Base-by-base conservation (phyloP, 164 flowering plant species). In the Annona cherimola region DNA sequence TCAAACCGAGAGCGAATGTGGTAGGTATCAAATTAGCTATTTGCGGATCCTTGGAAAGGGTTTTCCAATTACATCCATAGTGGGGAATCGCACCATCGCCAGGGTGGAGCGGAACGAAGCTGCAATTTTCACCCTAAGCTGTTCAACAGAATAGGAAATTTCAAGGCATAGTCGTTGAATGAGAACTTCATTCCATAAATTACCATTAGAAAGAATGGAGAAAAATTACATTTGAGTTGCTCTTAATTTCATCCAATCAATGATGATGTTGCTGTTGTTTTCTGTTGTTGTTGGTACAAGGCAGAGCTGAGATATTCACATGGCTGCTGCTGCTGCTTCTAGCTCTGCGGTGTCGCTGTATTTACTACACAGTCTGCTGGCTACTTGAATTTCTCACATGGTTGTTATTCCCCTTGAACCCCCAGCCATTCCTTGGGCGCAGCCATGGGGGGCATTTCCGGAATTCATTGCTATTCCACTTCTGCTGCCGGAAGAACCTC, bases 401-500 rank as follows among this genome's bases (percentile, higher is more conserved):
- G 62, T 82, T 83, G 79, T 76, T 76, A 26, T 26, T 26, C 59
- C 80, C 85, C 42, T 66, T 72, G 63, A 9, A 69, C 14, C 84
- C 86, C 84, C 80, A 75, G 45, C 77, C 76, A 74, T 74, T 80
- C 79, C 83, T 77, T 8, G 35, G 79, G 73, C 85, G 69, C 89
- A 89, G 79, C 35, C 92, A 94, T 40, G 88, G 87, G 2, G 74
- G 69, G 20, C 64, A 1, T 40, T 76, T 80, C 16, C 75, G 42
- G 68, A 7, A 14, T 9, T 35, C 67, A 19, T 63, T 67, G 20
- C 75, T 76, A 67, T 83, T 86, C 88, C 84, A 79, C 72, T 87
- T 93, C 77, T 86, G 90, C 82, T 88, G 93, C 77, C 83, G 83
- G 70, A 87, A 86, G 79, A 81, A 85, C 71, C 84, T 86, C 81